Evolutionary conservation across 768 basidiomycete genomes (phyloP).

Genomic region (Serpula lacrymans): DNA sequence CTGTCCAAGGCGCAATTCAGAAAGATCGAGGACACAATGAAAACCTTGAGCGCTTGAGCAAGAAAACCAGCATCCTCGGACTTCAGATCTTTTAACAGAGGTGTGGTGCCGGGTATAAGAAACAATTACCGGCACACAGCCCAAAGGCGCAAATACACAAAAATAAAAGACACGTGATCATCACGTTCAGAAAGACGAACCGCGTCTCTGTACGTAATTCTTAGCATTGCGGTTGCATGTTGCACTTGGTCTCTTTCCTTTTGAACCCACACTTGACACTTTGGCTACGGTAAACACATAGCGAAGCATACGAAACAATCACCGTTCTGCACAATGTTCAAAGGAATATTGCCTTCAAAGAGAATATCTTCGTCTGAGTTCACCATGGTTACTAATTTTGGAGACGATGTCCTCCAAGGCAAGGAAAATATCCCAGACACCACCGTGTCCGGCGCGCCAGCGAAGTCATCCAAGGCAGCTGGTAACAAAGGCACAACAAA

Average conservation of each 20-base stretch:
- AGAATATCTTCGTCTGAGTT: constrained; percentile 67
- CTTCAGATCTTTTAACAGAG: too few species aligned
- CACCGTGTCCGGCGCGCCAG: constrained; percentile 9
- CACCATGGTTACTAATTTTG: constrained; percentile 60
- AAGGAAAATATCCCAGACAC: constrained; percentile 66
- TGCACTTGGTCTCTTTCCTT: constrained; percentile 1
- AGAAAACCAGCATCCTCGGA: too few species aligned
- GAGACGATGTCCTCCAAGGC: constrained; percentile 44
- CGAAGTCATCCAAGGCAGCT: constrained; percentile 19
- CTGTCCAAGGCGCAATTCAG: too few species aligned
- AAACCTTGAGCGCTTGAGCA: too few species aligned
- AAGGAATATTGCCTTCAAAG: constrained; percentile 71
- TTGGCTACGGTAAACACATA: background rate
- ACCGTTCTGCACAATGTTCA: constrained; percentile 59
- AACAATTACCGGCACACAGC: too few species aligned
- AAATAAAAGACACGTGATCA: constrained; percentile 32
- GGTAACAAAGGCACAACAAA: constrained; percentile 21
- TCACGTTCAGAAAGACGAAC: constrained; percentile 29
- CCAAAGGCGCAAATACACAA: constrained; percentile 5
- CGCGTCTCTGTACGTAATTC: too few species aligned
- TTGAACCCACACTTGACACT: background rate
- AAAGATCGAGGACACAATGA: too few species aligned
- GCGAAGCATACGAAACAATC: constrained; percentile 6
- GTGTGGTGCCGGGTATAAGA: background rate
- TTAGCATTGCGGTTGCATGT: constrained; percentile 5